phyloP scores from a whole-genome alignment of 2,329 filamentous ascomycete species.

The Fusarium armeniacum region DNA sequence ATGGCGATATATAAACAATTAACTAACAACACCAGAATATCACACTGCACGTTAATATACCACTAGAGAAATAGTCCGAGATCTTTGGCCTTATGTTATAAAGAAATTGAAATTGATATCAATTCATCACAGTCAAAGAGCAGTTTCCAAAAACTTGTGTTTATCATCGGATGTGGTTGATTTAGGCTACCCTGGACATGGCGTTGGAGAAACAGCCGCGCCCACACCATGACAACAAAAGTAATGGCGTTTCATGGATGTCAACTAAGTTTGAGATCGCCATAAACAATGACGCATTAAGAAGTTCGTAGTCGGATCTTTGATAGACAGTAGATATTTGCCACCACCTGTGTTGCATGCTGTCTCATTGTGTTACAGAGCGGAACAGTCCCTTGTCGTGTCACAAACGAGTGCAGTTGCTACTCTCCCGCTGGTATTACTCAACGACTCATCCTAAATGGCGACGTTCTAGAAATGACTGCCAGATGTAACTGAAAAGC shows the following conservation, averaged over 20 bases:
- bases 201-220: background rate
- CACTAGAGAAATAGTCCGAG: background rate
- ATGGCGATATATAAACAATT: accelerated
- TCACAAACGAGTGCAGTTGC: background rate
- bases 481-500: background rate
- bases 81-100: accelerated
- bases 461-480: background rate
- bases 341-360: background rate
- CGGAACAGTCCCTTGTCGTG: background rate
- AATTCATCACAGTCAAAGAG: background rate
- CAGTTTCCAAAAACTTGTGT: background rate
- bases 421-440: background rate
- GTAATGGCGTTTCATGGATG: background rate
- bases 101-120: background rate
- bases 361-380: background rate
- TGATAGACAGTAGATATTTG: background rate
- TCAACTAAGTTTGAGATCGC: background rate
- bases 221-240: background rate
- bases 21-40: background rate
- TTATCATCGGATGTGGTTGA: background rate
- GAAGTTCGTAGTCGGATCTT: background rate
- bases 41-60: background rate
- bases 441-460: background rate
- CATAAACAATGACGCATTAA: background rate
- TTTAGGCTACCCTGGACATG: slow-evolving; percentile 1